Base-by-base conservation (phyloP, 352 stramenopile species). In the Globisporangium mamillatum region DNA sequence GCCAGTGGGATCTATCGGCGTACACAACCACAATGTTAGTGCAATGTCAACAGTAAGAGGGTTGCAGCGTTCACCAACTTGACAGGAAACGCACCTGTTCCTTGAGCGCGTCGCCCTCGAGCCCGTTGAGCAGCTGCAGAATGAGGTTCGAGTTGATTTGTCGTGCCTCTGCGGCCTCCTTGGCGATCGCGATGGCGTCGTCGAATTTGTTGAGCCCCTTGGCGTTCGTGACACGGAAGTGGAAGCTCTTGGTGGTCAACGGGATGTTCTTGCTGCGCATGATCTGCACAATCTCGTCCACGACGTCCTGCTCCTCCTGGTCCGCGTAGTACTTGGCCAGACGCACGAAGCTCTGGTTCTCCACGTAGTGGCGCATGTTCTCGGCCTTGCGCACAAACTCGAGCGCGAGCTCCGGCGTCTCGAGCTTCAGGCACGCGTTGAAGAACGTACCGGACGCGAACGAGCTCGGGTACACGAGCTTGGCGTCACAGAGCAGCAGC, bases 81-180 rank as follows among this genome's bases (percentile, higher is more conserved):
- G 25, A 27, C 18, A 27, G 5, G 29, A 16, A 44, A n/a, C 77
- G 52, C 64, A 88, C 77, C 70, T 86, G 77, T 56, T 89, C 74
- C 62, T 78, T 77, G 53, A 91, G 69, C 59, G 84, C 80, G 38
- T 80, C 73, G 70, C 82, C 84, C 65, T 93, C 75, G 46, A 88
- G 65, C 38, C 83, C 87, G 34, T 80, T 75, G 41, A 95, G 75
- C 61, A 95, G 72, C 69, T 79, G 66, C 48, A 95, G 75, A 58
- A 95, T 83, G 48, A 90, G 73, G 74, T 91, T 77, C 32, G 88
- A 88, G 76, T 95, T 95, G 72, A 95, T 89, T 72, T 92, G 79
- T 50, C 79, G 72, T 59, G 72, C 74, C 38, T 85, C 76, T 3
- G 85, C 84, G 7, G 82, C 84, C 60, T 92, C 71, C 69, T 81